phyloP scores from a whole-genome alignment of 805 yeast genomes.

The Candida andamanensis region DNA sequence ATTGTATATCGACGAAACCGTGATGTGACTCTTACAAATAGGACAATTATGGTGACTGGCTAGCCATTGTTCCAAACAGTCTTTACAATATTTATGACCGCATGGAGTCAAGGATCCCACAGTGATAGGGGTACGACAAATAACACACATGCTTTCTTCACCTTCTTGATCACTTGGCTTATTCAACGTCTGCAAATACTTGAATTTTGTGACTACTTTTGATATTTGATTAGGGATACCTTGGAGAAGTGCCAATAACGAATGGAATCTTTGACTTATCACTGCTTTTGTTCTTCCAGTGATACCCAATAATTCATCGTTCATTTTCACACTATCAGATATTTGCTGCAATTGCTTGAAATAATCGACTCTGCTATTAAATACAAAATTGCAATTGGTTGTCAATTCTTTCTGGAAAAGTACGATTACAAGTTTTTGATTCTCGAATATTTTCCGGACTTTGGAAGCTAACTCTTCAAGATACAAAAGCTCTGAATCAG shows the following conservation, averaged over 20 bases:
- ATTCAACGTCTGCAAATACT: conserved; percentile 22
- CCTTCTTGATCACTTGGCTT: conserved; percentile 12
- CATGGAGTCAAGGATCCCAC: conserved; percentile 82
- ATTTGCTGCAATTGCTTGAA: conserved; percentile 79
- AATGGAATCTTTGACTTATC: conserved; percentile 14
- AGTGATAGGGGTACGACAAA: conserved; percentile 67
- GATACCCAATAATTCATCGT: conserved; percentile 1
- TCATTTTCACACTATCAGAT: conserved; percentile 71
- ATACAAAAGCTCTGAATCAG: conserved; percentile 16
- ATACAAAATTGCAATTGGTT: conserved; percentile 55
- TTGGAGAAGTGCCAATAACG: conserved; percentile 1
- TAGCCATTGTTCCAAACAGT: conserved; percentile 76
- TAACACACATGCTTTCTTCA: conserved; percentile 57
- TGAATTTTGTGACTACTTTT: conserved; percentile 29
- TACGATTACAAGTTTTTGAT: conserved; percentile 38
- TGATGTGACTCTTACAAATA: conserved; percentile 60
- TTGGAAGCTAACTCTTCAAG: conserved; percentile 16
- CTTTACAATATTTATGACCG: conserved; percentile 88
- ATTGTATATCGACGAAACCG: conserved; percentile 52
- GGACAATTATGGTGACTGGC: conserved; percentile 62
- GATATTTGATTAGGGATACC: conserved; percentile 14
- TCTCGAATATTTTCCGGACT: conserved; percentile 31
- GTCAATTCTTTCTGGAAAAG: conserved; percentile 44
- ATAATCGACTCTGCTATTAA: conserved; percentile 76
- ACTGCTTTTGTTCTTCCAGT: conserved; percentile 3